Base-by-base conservation (phyloP, 2,329 filamentous ascomycete species). In the Aureobasidium lini region DNA sequence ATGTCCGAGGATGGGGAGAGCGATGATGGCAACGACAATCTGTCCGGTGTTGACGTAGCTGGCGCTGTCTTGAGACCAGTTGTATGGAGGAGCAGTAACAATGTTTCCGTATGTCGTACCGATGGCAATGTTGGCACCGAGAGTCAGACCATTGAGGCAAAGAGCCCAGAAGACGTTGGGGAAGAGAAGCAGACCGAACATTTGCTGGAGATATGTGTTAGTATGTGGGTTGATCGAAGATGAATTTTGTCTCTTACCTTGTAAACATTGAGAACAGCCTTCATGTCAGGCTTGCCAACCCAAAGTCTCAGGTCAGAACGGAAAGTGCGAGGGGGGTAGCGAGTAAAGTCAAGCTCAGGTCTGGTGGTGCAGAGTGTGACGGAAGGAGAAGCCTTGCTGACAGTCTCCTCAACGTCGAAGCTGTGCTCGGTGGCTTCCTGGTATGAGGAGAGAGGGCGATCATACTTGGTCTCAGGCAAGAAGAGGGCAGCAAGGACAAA, bases 391-490 rank as follows among this genome's bases (percentile, higher is more conserved):
- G 31, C 56, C 31, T 48, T 49, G 16, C 1, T 42, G 1, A 32
- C 37, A 11, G 43, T 58, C 8, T 42, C 32, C n/a, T 58, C 56
- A 6, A 58, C 10, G 28, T 58, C 56, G 43, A 29, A 40, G n/a
- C 8, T 6, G 28, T 31, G 34, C 3, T 59, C 62, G 1, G 62
- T 62, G 2, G 60, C 57, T 40, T 74, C 72, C 34, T 74, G 73
- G 52, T 74, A 77, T 0, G 75, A 69, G 1, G 65, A 63, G 0
- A 73, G 62, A 1, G 71, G 65, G 0, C 75, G 71, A 34, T 71
- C 62, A 57, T 78, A 79, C 52, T 74, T 73, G 1, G 74, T 76
- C 65, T 78, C 76, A 0, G 76, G 76, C 0, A 78, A 67, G 36
- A 74, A 71, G 60, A 76, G 68, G 11, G 77, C 61, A 1, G 72